Conservation (phyloP, 768 basidiomycete species). For the Trametes elegans region DNA sequence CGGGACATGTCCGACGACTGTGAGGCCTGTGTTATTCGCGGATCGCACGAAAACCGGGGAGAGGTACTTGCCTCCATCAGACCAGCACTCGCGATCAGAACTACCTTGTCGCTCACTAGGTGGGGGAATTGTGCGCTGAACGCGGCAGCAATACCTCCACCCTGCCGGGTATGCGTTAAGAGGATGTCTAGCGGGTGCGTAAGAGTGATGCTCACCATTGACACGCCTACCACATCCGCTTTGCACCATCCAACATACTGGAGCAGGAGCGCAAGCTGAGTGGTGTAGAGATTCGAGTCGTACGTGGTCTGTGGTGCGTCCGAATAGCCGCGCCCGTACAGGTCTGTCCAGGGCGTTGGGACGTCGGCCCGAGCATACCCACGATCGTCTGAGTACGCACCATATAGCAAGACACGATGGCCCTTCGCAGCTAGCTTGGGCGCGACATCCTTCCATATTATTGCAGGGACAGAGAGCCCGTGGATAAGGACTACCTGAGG, state of each 20-base stretch:
- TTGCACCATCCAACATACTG: constrained; percentile 74
- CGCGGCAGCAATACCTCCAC: constrained; percentile 69
- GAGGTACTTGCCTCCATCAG: constrained; percentile 53
- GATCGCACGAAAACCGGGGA: background rate
- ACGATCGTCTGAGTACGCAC: constrained; percentile 33
- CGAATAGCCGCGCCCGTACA: constrained; percentile 82
- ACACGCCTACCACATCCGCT: constrained; percentile 64
- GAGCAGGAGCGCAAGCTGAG: constrained; percentile 81
- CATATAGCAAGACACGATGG: constrained; percentile 75
- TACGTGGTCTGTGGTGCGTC: constrained; percentile 74
- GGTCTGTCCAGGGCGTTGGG: constrained; percentile 53
- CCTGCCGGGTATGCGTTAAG: constrained; percentile 38
- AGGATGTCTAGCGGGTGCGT: background rate
- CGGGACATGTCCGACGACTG: constrained; percentile 67
- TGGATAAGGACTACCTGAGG: constrained; percentile 74
- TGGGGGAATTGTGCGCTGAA: constrained; percentile 73
- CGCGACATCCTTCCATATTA: constrained; percentile 76
- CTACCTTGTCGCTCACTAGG: constrained; percentile 62
- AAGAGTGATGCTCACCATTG: constrained; percentile 53
- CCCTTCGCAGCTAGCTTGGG: constrained; percentile 60
- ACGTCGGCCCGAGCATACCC: background rate
- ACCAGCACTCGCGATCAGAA: constrained; percentile 68
- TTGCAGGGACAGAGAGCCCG: constrained; percentile 72
- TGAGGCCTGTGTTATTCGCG: background rate
- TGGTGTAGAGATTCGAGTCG: constrained; percentile 60